Evolutionary conservation across 2,329 filamentous ascomycete genomes (phyloP), one percentile per base, ranked within the genome.

Genomic region (Pestalotiopsis sp.): DNA sequence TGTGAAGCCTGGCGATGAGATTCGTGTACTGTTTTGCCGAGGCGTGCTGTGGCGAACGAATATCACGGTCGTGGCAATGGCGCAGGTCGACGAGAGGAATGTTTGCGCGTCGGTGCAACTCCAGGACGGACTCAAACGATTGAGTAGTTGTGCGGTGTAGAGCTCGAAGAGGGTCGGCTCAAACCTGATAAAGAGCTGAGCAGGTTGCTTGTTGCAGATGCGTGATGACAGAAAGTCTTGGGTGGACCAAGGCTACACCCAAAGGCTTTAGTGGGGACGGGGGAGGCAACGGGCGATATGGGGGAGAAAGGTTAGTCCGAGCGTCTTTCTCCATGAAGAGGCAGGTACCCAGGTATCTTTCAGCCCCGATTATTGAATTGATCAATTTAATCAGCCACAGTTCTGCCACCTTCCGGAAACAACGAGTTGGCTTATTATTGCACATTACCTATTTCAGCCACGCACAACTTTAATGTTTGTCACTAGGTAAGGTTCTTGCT

Each of bases 141-240:
- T 27, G 27, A 62, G 31, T 12, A 39, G 27, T 14, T 62, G n/a
- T 39, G 4, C 13, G 31, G 59, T 62, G 31, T 20, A 36, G 36
- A 17, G 59, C 25, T 62, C 17, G 27, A 12, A 36, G 59, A 23
- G 14, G 45, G 20, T 36, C 4, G 59, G 59, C 59, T 62, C 59
- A 39, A 20, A 36, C 59, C 41, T 45, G 61, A 64, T 64, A 64
- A 64, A 49, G 61, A 45, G 39, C 23, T 60, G 58, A 36, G 31
- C 23, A 49, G 39, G 38, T 64, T 38, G 61, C 39, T 62, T 41
- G 59, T 52, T 64, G 61, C 41, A 52, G 20, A 64, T 45, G 61
- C 61, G 61, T 64, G 61, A 64, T 64, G 61, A 64, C 61, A 64
- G 61, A 64, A 64, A 64, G 61, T 36, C 61, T 49, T 64, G 61